Conservation (phyloP, 805 yeast genomes). For the Clavispora asparagi region DNA sequence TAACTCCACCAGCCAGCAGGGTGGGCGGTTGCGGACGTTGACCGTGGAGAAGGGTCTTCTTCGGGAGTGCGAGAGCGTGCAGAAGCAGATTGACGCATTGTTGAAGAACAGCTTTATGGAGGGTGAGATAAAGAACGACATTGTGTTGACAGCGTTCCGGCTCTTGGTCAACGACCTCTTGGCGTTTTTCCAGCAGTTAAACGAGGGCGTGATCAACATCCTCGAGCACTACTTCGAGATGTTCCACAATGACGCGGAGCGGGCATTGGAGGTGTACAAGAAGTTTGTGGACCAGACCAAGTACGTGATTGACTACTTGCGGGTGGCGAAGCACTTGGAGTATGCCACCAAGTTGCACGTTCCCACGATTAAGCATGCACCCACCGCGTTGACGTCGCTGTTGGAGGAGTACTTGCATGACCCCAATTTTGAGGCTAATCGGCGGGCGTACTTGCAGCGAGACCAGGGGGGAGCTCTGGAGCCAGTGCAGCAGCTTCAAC, state of each 20-base stretch:
- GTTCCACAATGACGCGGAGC: slow-evolving; percentile 78
- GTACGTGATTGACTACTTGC: slow-evolving; percentile 79
- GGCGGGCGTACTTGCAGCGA: slow-evolving; percentile 72
- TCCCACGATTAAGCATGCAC: slow-evolving; percentile 96
- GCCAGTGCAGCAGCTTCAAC: not conserved
- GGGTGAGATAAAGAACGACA: slow-evolving; percentile 77
- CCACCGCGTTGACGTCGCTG: slow-evolving; percentile 82
- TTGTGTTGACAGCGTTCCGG: slow-evolving; percentile 77
- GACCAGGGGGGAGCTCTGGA: slow-evolving; percentile 33
- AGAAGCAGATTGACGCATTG: slow-evolving; percentile 71
- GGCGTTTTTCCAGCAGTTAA: slow-evolving; percentile 80
- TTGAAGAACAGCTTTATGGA: slow-evolving; percentile 72
- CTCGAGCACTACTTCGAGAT: slow-evolving; percentile 94
- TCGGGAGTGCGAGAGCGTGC: slow-evolving; percentile 81
- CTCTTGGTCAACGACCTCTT: slow-evolving; percentile 86
- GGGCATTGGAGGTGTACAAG: slow-evolving; percentile 80
- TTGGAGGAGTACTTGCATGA: slow-evolving; percentile 86
- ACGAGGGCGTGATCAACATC: slow-evolving; percentile 92
- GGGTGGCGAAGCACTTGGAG: slow-evolving; percentile 86
- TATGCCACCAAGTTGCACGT: slow-evolving; percentile 83
- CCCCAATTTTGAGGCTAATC: slow-evolving; percentile 74
- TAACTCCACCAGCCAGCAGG: slow-evolving; percentile 41
- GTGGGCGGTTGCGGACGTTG: slow-evolving; percentile 60
- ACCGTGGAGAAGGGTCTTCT: slow-evolving; percentile 74
- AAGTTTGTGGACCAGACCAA: slow-evolving; percentile 81